A percentile compares a stretch with the other conserved stretches of the same genome.
Conservation (phyloP, 768 basidiomycete species). For the Mycena venus region DNA sequence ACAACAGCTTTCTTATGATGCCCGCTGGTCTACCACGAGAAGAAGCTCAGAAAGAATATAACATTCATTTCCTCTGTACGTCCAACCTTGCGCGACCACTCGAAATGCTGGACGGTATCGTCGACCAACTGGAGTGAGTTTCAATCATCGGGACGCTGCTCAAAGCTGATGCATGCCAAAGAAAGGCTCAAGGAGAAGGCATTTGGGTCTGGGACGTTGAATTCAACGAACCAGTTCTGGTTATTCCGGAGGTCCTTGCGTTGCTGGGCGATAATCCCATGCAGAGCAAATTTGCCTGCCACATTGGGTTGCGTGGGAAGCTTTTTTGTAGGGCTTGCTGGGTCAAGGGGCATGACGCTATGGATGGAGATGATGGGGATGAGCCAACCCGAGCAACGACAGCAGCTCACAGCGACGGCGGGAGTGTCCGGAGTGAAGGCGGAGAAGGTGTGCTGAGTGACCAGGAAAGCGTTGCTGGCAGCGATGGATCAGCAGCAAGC, state of each 20-base stretch:
- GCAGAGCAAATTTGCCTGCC: slow-evolving; percentile 59
- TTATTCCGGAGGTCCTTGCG: slow-evolving; percentile 46
- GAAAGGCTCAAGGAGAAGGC: slow-evolving; percentile 41
- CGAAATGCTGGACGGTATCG: not conserved
- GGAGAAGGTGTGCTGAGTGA: not conserved
- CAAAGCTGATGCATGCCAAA: not conserved
- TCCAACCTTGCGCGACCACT: not conserved
- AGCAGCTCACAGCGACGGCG: not conserved
- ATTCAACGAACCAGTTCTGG: slow-evolving; percentile 41
- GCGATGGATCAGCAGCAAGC: not conserved
- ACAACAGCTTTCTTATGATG: not conserved
- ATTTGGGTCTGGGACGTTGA: slow-evolving; percentile 55
- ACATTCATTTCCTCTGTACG: not conserved
- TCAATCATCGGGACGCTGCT: not conserved
- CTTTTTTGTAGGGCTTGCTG: slow-evolving; percentile 56
- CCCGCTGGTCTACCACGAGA: not conserved
- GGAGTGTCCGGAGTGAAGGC: not conserved
- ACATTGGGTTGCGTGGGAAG: slow-evolving; percentile 53
- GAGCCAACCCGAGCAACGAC: no score
- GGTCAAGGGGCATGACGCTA: slow-evolving; percentile 42
- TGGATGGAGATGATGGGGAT: slow-evolving; percentile 12
- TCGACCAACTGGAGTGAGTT: not conserved
- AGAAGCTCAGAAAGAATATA: not conserved
- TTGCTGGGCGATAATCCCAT: slow-evolving; percentile 61
- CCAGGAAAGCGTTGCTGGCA: no score